Percentiles rank a stretch among this genome's conserved stretches.
phyloP scores from a whole-genome alignment of 73 alveolate genomes.

The Symbiodinium pilosum region DNA sequence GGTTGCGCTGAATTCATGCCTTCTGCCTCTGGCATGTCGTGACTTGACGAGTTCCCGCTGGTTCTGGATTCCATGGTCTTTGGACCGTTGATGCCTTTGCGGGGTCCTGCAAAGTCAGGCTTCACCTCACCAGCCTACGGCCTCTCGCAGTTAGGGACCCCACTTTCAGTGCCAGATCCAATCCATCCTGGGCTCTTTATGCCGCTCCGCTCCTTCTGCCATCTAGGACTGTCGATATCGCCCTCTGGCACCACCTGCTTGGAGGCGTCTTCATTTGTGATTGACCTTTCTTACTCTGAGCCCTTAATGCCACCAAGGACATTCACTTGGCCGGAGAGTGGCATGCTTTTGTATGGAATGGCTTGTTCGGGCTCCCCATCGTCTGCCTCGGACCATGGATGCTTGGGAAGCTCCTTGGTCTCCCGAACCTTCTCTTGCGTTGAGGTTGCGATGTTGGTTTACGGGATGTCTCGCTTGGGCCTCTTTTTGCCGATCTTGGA shows the following conservation, averaged over 20 bases:
- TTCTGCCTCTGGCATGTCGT: constrained; percentile 12
- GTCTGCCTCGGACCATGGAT: constrained; percentile 31
- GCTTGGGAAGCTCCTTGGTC: background rate
- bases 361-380: background rate
- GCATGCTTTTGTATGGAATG: constrained; percentile 12
- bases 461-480: constrained; percentile 41
- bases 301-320: background rate
- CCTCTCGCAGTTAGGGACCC: constrained; percentile 12
- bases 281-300: background rate
- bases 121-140: constrained; percentile 8
- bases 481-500: background rate
- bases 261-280: background rate
- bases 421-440: background rate
- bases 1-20: background rate
- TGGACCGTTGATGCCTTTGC: background rate
- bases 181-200: constrained; percentile 19
- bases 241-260: constrained; percentile 6
- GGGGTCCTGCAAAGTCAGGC: constrained; percentile 17
- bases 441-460: background rate
- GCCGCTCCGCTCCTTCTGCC: background rate
- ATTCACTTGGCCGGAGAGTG: constrained; percentile 8
- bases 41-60: constrained; percentile 25
- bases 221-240: background rate
- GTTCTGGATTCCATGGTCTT: constrained; percentile 3
- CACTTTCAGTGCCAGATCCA: background rate